Evolutionary conservation across 2,329 filamentous ascomycete genomes (phyloP), one percentile per base, ranked within the genome.

Genomic region (Ceratocystis destructans): DNA sequence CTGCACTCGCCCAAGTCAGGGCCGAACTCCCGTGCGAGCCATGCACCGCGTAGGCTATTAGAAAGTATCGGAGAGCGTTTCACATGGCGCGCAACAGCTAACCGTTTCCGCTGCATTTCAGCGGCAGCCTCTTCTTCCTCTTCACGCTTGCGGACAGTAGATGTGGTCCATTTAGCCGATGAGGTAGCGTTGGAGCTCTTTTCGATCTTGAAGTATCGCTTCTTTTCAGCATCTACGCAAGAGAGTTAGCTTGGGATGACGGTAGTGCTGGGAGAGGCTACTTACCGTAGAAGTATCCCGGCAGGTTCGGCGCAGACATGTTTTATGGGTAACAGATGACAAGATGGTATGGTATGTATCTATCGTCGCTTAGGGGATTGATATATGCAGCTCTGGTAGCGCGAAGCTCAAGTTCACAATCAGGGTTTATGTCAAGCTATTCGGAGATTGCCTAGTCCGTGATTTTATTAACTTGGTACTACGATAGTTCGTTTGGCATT

Each of bases 161-260:
- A 77, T n/a, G 78, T 75, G 7, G 84, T 83, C 76, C 85, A 87
- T 17, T 78, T 74, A 0, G 80, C 77, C 6, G 73, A 74, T 1
- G 76, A 69, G 0, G 83, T 79, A 0, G 83, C 82, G 17, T 78
- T 78, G 65, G 81, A 78, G 48, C 82, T 78, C 59, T 79, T 80
- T 72, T 87, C 82, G 62, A 89, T 81, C 70, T 83, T 86, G 74
- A 88, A 89, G 71, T 88, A 89, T 69, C 83, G 86, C 46, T 80
- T 80, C 73, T 83, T 87, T 55, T 79, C 79, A 15, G 74, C 64
- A 68, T 85, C 83, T 84, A 64, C 6, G 41, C 28, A 10, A 15
- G 31, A 53, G n/a, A 7, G 62, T 62, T 64, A 67, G 66, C 22
- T 7, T 28, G 7, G 20, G 2, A 3, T 46, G 61, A 10, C 37